Evolutionary conservation across 257 asterid genomes (phyloP).

Genomic region (Nemophila menziesii): DNA sequence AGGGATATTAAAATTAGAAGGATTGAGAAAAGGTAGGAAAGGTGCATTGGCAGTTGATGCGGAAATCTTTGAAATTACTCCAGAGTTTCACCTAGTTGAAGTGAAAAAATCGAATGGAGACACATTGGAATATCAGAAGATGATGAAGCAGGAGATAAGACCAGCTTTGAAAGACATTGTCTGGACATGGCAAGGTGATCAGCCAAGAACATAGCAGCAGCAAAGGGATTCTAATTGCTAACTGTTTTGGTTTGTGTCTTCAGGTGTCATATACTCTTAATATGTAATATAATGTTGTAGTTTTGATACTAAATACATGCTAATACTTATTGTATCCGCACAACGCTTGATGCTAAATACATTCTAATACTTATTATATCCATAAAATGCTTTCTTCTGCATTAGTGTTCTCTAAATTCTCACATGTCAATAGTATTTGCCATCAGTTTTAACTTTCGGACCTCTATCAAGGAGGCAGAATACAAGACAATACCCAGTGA

Average conservation of each 20-base stretch:
- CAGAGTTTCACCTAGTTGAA: slow-evolving; percentile 55
- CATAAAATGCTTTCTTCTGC: too few relatives aligned
- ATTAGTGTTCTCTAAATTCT: too few relatives aligned
- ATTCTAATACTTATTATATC: too few relatives aligned
- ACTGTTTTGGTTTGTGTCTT: not conserved
- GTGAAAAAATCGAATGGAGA: slow-evolving; percentile 57
- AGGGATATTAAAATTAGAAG: slow-evolving; percentile 45
- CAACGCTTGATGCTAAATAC: not conserved
- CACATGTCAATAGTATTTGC: too few relatives aligned
- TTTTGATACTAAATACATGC: not conserved
- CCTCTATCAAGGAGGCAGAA: too few relatives aligned
- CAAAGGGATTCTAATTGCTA: not conserved
- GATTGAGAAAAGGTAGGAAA: slow-evolving; percentile 44
- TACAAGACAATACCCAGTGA: too few relatives aligned
- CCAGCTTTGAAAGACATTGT: slow-evolving; percentile 58
- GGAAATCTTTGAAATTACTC: slow-evolving; percentile 50
- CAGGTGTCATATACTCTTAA: not conserved
- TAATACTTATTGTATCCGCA: too few relatives aligned
- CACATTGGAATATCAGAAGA: slow-evolving; percentile 53
- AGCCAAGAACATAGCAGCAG: slow-evolving; percentile 12
- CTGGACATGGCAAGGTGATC: slow-evolving; percentile 75
- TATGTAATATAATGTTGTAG: not conserved
- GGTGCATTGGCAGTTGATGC: slow-evolving; percentile 56
- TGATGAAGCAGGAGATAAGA: slow-evolving; percentile 45
- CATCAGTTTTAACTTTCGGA: too few relatives aligned